These are phyloP conservation scores for Cudoniella acicularis DNA, from an alignment of 495 filamentous ascomycete species.

Conservation along the genomic window DNA sequence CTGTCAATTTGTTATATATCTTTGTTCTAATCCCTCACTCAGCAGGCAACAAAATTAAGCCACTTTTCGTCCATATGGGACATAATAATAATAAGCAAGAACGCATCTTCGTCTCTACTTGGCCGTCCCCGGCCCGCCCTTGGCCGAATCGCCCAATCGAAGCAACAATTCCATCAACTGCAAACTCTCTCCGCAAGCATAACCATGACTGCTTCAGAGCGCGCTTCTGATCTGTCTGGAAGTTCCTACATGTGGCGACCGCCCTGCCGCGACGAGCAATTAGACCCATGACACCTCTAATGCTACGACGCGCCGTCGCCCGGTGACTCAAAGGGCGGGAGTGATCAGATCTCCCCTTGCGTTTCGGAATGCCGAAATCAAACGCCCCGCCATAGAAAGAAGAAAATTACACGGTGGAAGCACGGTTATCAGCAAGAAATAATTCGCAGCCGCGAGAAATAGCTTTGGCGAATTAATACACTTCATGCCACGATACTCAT, in stretches of 20 bases:
- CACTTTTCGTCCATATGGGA: neutral
- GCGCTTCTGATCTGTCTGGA: neutral
- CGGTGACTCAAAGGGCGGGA: neutral
- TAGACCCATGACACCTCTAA: neutral
- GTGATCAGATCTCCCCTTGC: neutral
- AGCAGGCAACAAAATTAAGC: neutral
- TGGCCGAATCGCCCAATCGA: neutral
- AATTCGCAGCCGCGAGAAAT: neutral
- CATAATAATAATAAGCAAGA: neutral
- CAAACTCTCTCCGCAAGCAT: neutral
- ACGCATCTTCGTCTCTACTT: too few species aligned
- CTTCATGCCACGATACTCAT: neutral
- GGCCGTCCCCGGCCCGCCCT: too few species aligned
- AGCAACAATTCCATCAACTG: neutral
- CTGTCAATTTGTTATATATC: neutral
- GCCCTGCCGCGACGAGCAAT: neutral
- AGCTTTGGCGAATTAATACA: neutral
- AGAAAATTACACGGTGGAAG: neutral
- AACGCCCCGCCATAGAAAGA: neutral
- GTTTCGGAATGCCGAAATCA: neutral
- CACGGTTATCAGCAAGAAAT: neutral
- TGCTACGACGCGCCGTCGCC: neutral
- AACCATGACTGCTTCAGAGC: neutral
- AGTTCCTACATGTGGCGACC: neutral
- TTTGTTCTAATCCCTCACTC: neutral